Base-by-base conservation (phyloP, 169 alveolate species). In the Fabrea salina region DNA sequence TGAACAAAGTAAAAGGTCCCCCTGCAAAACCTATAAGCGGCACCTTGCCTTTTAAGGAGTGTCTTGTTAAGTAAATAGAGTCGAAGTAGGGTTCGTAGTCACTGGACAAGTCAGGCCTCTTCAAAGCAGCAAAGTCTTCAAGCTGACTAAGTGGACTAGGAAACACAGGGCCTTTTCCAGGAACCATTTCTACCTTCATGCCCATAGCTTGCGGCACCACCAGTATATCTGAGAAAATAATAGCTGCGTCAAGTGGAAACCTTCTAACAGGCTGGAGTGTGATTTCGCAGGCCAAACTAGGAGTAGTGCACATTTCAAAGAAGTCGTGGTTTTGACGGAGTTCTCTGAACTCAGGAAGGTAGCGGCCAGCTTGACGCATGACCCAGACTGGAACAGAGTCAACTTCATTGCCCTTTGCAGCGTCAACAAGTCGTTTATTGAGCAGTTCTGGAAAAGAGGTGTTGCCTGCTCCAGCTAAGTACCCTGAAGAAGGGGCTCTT, bases 311-410 rank as follows among this genome's bases (percentile, higher is more conserved):
- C 64, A 93, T 88, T 56, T 84, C 83, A 50, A 93, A 84, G 80
- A 93, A 93, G 4, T 79, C 86, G 68, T 85, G 66, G 35, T 77
- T 78, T 19, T 75, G 80, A 39, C 93, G 64, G 41, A 87, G 44
- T 27, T 49, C 86, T 56, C 82, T 39, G 71, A 88, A 93, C 59
- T 93, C 97, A 2, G 94, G 94, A 27, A 93, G 82, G 71, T 93
- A 93, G 56, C 97, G 57, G 3, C 97, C 97, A 0, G 97, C 96
- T 57, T 93, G 95, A 19, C 97, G 27, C 97, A 93, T 93, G 13
- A 91, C 84, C 96, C 97, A 93, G 39, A 93, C 84, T 4, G 96
- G 97, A 16, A 87, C 77, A 19, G 72, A 61, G 30, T 84, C 91
- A 5, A 78, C 61, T 30, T 61, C 59, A 44, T 85, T 56, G 11